These are phyloP conservation scores for Curvularia spicifera DNA, from an alignment of 2,329 filamentous ascomycete genomes.

Conservation along the genomic window DNA sequence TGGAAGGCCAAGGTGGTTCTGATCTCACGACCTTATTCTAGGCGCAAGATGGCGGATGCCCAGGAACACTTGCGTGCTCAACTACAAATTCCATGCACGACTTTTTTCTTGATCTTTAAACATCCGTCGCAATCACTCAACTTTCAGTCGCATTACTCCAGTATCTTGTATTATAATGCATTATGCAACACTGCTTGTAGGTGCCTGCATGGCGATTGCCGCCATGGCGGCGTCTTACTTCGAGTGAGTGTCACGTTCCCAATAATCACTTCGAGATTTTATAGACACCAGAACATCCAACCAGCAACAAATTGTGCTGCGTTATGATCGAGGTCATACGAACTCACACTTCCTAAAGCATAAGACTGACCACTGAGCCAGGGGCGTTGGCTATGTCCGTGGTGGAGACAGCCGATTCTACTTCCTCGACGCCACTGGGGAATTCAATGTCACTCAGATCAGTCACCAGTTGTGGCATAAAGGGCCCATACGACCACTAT, in stretches of 20 bases:
- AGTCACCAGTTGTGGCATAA: not conserved
- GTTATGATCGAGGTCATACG: not conserved
- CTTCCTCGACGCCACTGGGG: conserved; percentile 8
- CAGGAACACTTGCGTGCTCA: not conserved
- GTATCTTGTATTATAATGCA: not conserved
- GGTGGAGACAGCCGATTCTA: conserved; percentile 8
- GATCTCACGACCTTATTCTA: not conserved
- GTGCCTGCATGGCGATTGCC: not conserved
- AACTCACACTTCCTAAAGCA: not conserved
- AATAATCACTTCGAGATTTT: not conserved
- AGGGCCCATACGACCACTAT: conserved; percentile 10
- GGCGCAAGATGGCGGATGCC: not conserved
- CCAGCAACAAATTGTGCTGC: not conserved
- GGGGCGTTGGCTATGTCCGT: conserved; percentile 6
- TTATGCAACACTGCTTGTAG: not conserved
- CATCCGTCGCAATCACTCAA: not conserved
- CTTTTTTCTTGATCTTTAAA: not conserved
- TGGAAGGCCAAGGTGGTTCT: not conserved
- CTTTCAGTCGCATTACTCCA: not conserved
- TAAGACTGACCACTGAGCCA: not conserved
- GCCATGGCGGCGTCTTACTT: not conserved
- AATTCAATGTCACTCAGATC: conserved; percentile 5
- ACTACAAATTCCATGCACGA: not conserved
- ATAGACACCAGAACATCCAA: not conserved
- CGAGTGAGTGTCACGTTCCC: not conserved